Conservation (phyloP, 2,329 filamentous ascomycete species). For the Byssoonygena ceratinophila region DNA sequence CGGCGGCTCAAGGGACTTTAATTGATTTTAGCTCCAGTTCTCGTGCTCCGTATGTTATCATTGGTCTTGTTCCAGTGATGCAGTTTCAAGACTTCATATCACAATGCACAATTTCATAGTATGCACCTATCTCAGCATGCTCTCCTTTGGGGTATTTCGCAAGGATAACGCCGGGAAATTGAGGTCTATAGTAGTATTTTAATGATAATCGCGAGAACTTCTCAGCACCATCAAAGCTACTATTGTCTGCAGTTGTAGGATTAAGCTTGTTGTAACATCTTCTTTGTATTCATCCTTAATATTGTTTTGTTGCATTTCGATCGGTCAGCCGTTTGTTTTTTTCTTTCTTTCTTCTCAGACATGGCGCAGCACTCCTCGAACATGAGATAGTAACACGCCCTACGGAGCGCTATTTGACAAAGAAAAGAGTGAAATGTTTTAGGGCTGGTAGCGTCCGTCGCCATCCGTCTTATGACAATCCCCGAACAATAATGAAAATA, state of each 20-base stretch:
- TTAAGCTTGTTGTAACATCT: neutral
- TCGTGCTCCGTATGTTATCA: neutral
- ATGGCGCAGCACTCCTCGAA: neutral
- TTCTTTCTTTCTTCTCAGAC: neutral
- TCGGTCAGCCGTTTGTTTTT: too few species aligned
- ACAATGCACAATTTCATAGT: neutral
- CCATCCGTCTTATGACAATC: neutral
- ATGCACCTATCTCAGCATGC: neutral
- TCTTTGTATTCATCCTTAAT: neutral
- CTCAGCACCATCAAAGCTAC: neutral
- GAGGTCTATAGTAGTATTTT: neutral
- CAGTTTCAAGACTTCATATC: neutral
- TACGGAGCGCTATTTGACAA: neutral
- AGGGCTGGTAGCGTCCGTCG: constrained; percentile 7
- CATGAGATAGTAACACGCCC: neutral
- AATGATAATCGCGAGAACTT: neutral
- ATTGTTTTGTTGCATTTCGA: too few species aligned
- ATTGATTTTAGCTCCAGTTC: constrained; percentile 1
- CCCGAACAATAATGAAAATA: neutral
- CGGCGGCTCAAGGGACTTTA: constrained; percentile 1
- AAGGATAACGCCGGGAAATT: neutral
- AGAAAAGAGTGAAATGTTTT: neutral
- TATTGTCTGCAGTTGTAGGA: neutral
- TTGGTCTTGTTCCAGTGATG: neutral
- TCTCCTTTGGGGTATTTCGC: neutral